Evolutionary conservation across 176 grass and related monocot genomes (phyloP), one percentile per base, ranked within the genome.

Genomic region (Dendrocalamus sinicus): DNA sequence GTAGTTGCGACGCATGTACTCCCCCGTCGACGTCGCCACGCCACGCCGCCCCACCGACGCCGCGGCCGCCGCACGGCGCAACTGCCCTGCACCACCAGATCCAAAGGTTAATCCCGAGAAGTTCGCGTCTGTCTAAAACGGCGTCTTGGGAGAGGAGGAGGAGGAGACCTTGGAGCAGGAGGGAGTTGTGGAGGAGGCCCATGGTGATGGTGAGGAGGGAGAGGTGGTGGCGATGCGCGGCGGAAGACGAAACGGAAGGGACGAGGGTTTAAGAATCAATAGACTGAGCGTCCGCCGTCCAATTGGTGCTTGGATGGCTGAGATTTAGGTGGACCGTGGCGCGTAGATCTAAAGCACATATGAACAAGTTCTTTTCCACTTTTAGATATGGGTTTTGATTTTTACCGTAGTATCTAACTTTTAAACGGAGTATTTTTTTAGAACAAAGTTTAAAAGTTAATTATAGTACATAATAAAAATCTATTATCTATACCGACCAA

Each of bases 1-100:
- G 71, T 98, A 98, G 81, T 98, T 98, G 53, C 96, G 89, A 81
- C 89, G 94, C 52, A 63, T 77, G 86, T 92, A 92, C 66, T 98
- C 93, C 26, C 88, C 91, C 85, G 90, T 85, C 16, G 84, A 43
- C 51, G 81, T 92, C 83, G 93, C 89, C 43, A 88, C 69, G n/a
- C 83, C 57, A 16, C 90, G 90, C 12, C 75, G 81, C 28, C 67
- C 74, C 60, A 6, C 24, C 12, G 72, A 11, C 35, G 67, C 50
- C 69, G 62, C 44, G 7, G 81, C 75, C 84, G 77, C 80, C 23
- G 67, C 74, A 0, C 61, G 70, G 79, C 67, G 46, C 89, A 87
- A 28, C 60, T 76, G 69, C 22, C 85, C 89, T 91, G 85, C 85
- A 32, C n/a, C 22, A 9, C 85, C 53, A 80, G 16, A 76, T 57